Evolutionary conservation across 1,284 basidiomycete species (phyloP), one percentile per base, ranked within the genome.

Genomic region (Cutaneotrichosporon cavernicola): DNA sequence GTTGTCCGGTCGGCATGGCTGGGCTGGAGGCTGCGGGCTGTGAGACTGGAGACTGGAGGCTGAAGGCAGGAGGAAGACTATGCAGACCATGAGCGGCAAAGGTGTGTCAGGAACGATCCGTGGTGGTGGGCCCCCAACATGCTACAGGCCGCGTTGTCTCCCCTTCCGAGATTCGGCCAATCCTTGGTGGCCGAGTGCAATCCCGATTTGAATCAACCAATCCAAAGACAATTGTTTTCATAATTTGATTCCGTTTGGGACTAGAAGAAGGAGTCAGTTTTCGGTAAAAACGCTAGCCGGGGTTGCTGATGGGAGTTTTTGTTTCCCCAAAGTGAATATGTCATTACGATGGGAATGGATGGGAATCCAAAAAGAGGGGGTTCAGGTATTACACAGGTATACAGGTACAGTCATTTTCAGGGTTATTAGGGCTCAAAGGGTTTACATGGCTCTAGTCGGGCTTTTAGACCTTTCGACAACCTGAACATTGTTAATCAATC

Each of bases 261-360:
- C 9, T 30, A 30, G 4, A 5, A 18, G 43, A 5, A 5, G 1
- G 18, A 46, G 7, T 46, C 18, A 18, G 43, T 46, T 46, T 16
- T 46, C 49, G 49, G 49, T 50, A 50, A 50, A 50, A 50, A 26
- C 6, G 22, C 22, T 50, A 50, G 14, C 49, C 49, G 49, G 49
- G 43, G 43, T 5, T 46, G 43, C 4, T n/a, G 18, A 46, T 4
- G n/a, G 6, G 43, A 2, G 5, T 30, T 4, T 6, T 8, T 7
- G 1, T 30, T 50, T 11, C 49, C 49, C 49, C 49, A 50, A 50
- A 50, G 22, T 26, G 46, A n/a, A n/a, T 49, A n/a, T 8, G 47
- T n/a, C 47, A 47, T 13, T 2, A 36, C 5, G 36, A 9, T 36
- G 26, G 26, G 26, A 26, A 26, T 36, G 8, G 34, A 36, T 36